These are phyloP conservation scores for Avena insularis DNA, from an alignment of 176 grass and related monocot species.

Conservation along the genomic window DNA sequence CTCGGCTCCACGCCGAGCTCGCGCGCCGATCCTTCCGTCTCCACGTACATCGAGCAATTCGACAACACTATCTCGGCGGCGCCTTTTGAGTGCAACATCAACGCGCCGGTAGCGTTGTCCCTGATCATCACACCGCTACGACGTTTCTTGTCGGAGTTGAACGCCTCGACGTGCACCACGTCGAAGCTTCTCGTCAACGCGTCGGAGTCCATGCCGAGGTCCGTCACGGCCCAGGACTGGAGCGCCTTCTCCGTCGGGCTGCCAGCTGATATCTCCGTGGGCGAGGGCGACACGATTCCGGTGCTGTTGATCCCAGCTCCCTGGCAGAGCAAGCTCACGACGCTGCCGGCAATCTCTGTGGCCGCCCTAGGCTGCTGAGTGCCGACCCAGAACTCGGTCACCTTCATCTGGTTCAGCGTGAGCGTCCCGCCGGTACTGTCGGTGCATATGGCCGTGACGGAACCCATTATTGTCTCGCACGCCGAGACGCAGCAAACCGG, in stretches of 20 bases:
- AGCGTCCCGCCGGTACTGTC: constrained; percentile 85
- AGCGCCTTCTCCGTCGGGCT: constrained; percentile 93
- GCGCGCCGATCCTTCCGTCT: constrained; percentile 27
- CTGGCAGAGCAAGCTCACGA: constrained; percentile 51
- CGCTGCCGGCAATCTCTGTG: background rate
- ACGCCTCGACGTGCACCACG: constrained; percentile 75
- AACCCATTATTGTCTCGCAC: too few relatives aligned
- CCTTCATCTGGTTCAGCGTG: constrained; percentile 79
- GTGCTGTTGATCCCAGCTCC: constrained; percentile 72
- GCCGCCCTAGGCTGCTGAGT: background rate
- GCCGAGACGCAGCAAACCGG: constrained; percentile 54
- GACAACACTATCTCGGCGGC: constrained; percentile 79
- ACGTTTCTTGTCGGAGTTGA: constrained; percentile 90
- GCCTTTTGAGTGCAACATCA: constrained; percentile 80
- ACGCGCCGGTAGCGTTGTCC: constrained; percentile 37
- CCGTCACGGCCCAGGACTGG: constrained; percentile 64
- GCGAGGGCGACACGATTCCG: constrained; percentile 46
- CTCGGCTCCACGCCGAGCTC: constrained; percentile 42
- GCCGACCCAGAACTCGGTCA: constrained; percentile 75
- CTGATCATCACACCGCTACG: constrained; percentile 61
- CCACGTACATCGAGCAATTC: constrained; percentile 49
- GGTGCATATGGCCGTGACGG: constrained; percentile 75
- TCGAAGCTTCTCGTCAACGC: constrained; percentile 47
- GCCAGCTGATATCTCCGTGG: constrained; percentile 55
- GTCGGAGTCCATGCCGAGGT: constrained; percentile 57